Evolutionary conservation across 768 basidiomycete genomes (phyloP), one percentile per base, ranked within the genome.

Genomic region (Russula brevipes): DNA sequence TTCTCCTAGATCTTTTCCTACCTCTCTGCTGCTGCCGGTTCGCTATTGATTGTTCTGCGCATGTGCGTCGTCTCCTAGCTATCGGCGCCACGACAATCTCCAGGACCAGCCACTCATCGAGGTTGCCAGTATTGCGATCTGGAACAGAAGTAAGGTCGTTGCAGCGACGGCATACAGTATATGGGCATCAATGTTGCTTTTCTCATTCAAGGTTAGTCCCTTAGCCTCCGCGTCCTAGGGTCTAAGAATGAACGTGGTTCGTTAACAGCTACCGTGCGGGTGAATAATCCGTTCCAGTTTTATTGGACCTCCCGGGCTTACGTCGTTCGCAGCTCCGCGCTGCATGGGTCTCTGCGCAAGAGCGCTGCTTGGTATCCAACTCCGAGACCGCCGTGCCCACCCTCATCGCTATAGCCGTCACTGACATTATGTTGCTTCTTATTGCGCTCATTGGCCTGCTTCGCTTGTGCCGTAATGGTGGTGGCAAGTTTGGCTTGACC

Each of bases 11-110:
- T 17, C 4, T 47, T 55, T 19, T 16, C 44, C 1, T 54, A 24
- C 24, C 5, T 31, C 1, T 53, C 44, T 1, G 24, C 47, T 10
- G 50, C 39, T 6, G 11, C n/a, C 9, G 58, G 50, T 2, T 44
- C 58, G n/a, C n/a, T 59, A 16, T 31, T 59, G 31, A 35, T 59
- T 31, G 50, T 59, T 16, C 41, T 59, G n/a, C 58, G 58, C 50
- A 52, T 59, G 58, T 59, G 19, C 31, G 58, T 59, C 45, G 1
- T 46, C 45, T 5, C n/a, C 45, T 24, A 24, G 24, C 24, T 24
- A 24, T 24, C 24, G 1, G 24, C 24, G 24, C 24, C 24, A 24
- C 24, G 24, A 24, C 24, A 24, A 17, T 14, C 16, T 53, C 33
- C 24, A 24, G 24, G 24, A 24, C 24, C 24, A 24, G 24, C 24